phyloP scores from a whole-genome alignment of 148 eudicot species.

The Rhododendron molle region DNA sequence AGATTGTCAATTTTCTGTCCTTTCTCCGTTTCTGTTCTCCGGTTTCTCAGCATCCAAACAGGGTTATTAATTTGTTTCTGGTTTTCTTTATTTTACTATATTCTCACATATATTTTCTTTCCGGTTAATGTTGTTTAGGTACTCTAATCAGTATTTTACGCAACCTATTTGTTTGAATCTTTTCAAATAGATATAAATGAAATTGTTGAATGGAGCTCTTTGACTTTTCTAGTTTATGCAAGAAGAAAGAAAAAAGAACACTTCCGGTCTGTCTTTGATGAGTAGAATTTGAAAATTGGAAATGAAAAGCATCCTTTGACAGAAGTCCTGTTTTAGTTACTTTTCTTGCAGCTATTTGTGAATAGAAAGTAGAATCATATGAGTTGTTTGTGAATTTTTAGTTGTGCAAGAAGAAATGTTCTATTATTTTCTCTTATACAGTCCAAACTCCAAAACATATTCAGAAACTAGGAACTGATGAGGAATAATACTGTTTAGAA shows the following conservation, averaged over 20 bases:
- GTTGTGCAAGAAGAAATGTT: not conserved
- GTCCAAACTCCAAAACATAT: not conserved
- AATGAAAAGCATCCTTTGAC: not conserved
- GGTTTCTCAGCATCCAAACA: conserved; percentile 11
- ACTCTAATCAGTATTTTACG: not conserved
- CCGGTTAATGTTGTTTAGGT: not conserved
- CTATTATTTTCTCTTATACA: not conserved
- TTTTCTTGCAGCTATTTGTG: not conserved
- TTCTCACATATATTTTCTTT: not conserved
- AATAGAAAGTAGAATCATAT: not conserved
- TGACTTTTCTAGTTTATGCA: not conserved
- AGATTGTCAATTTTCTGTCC: not conserved
- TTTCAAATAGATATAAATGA: not conserved
- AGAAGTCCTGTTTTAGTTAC: not conserved
- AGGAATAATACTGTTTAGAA: not conserved
- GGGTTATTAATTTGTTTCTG: not conserved
- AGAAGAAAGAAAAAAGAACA: not conserved
- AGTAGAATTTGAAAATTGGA: not conserved
- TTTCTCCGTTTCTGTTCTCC: not conserved
- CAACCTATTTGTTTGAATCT: not conserved
- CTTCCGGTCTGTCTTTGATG: not conserved
- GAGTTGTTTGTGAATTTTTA: not conserved
- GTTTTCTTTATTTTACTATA: not conserved
- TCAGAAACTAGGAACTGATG: not conserved
- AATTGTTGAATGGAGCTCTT: not conserved